phyloP scores from a whole-genome alignment of 306 rosid genomes.

The Mimosa bimucronata region DNA sequence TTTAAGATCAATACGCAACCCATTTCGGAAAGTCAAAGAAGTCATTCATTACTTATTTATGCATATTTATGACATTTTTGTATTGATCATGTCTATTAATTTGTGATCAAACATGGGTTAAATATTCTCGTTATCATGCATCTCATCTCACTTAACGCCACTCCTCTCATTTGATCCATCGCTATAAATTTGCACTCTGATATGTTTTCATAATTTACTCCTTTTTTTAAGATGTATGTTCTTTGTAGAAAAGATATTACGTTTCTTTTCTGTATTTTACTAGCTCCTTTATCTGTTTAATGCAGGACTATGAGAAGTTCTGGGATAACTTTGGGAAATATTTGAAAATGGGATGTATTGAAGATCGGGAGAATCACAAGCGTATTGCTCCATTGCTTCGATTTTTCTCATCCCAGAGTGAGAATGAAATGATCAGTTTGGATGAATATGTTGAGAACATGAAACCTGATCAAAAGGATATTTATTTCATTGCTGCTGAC shows the following conservation, averaged over 20 bases:
- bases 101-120: neutral
- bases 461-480: slow-evolving; percentile 96
- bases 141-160: neutral
- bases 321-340: slow-evolving; percentile 96
- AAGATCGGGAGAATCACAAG: slow-evolving; percentile 96
- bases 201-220: neutral
- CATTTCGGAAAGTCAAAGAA: neutral
- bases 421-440: slow-evolving; percentile 76
- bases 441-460: slow-evolving; percentile 97
- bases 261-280: slow-evolving; percentile 27
- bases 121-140: neutral
- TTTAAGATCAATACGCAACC: neutral
- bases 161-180: neutral
- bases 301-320: slow-evolving; percentile 91
- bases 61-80: neutral
- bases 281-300: slow-evolving; percentile 22
- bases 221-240: neutral
- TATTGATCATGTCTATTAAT: neutral
- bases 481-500: slow-evolving; percentile 87
- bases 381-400: slow-evolving; percentile 96
- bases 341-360: slow-evolving; percentile 95
- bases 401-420: slow-evolving; percentile 93
- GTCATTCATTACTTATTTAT: neutral
- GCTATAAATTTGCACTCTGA: neutral
- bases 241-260: slow-evolving; percentile 14